Conservation (phyloP, 148 eudicot genomes). For the Rheum nobile region DNA sequence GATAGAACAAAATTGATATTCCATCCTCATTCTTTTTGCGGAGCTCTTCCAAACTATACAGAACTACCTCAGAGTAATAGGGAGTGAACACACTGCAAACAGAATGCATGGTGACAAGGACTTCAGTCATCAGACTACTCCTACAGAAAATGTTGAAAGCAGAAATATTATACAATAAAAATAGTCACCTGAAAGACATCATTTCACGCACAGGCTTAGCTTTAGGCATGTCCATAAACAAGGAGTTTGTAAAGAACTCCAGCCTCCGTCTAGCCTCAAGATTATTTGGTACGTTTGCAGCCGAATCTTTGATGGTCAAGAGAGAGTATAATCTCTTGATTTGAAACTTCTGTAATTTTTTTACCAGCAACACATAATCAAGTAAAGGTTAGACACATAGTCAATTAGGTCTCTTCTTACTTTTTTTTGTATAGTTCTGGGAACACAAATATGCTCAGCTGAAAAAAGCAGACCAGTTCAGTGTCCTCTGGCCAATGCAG, state of each 20-base stretch:
- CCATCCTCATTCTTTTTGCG: conserved; percentile 92
- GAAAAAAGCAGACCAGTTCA: conserved; percentile 40
- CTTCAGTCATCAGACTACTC: not conserved
- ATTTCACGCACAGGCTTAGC: conserved; percentile 75
- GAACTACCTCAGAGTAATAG: conserved; percentile 86
- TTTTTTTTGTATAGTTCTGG: not conserved
- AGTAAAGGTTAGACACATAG: not conserved
- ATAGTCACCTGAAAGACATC: conserved; percentile 74
- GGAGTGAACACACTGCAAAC: conserved; percentile 91
- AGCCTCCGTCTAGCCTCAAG: conserved; percentile 89
- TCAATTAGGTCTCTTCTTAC: not conserved
- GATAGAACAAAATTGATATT: conserved; percentile 82
- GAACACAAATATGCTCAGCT: not conserved
- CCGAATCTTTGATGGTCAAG: conserved; percentile 85
- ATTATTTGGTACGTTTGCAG: conserved; percentile 70
- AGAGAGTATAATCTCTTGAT: conserved; percentile 69
- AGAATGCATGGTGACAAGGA: not conserved
- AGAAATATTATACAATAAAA: not conserved
- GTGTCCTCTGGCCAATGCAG: conserved; percentile 83
- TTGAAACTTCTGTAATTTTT: conserved; percentile 51
- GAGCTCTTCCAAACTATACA: conserved; percentile 75
- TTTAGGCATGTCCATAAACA: conserved; percentile 86
- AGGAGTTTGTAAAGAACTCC: conserved; percentile 82
- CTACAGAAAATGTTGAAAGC: not conserved
- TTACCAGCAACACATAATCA: not conserved